These are phyloP conservation scores for Escovopsis sp. DNA, from an alignment of 2,329 filamentous ascomycete species.

Conservation along the genomic window DNA sequence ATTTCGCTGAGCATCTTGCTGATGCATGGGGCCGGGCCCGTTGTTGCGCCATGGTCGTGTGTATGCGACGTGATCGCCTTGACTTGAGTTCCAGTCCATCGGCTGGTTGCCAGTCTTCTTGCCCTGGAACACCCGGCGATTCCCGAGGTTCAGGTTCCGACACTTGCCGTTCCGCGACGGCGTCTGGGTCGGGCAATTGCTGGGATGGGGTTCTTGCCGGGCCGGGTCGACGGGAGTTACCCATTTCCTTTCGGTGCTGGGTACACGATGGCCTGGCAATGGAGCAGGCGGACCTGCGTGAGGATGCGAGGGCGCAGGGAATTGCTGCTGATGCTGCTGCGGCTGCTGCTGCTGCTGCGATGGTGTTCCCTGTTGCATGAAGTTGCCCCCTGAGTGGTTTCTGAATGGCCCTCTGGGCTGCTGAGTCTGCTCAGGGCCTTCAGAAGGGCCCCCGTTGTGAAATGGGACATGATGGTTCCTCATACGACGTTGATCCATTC, in stretches of 20 bases:
- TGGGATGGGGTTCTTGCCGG: neutral
- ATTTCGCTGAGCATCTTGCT: neutral
- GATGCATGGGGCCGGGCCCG: neutral
- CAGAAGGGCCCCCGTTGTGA: neutral
- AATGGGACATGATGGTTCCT: neutral
- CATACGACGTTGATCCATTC: neutral
- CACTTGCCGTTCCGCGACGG: slow-evolving; percentile 1
- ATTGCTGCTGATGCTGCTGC: neutral
- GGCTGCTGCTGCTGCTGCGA: neutral
- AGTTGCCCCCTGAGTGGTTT: neutral
- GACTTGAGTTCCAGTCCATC: neutral
- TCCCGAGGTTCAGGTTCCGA: neutral
- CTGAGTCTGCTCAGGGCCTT: neutral
- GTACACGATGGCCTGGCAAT: neutral
- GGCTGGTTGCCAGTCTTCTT: slow-evolving; percentile 2
- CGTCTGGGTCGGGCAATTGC: neutral
- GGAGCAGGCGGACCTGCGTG: neutral
- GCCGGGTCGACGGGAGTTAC: neutral
- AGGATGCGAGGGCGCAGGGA: neutral
- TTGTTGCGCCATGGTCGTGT: slow-evolving; percentile 1
- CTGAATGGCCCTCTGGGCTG: neutral
- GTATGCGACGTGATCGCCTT: neutral
- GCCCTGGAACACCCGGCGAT: slow-evolving; percentile 2
- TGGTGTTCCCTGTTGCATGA: too few relatives aligned
- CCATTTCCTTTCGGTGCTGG: neutral